phyloP scores from a whole-genome alignment of 129 eudicot genomes.

The Helianthus tuberosus region DNA sequence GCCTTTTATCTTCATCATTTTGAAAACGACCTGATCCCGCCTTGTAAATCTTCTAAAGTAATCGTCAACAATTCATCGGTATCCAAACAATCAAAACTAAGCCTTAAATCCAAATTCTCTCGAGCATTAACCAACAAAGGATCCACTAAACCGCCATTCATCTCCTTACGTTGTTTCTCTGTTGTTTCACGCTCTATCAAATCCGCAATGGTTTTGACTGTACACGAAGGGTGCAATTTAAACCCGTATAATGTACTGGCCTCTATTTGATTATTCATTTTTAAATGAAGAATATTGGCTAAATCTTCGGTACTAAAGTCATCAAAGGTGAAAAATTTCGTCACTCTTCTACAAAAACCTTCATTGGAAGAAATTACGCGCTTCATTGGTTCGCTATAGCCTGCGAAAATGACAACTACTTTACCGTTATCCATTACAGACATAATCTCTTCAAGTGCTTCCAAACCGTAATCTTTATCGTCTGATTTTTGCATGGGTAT shows the following conservation, averaged over 20 bases:
- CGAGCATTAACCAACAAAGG: slow-evolving; percentile 85
- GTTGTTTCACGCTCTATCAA: slow-evolving; percentile 66
- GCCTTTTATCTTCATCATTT: slow-evolving; percentile 20
- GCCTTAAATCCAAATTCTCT: slow-evolving; percentile 81
- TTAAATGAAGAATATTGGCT: slow-evolving; percentile 66
- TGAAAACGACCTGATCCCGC: slow-evolving; percentile 63
- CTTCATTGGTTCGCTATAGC: slow-evolving; percentile 85
- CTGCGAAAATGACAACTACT: slow-evolving; percentile 81
- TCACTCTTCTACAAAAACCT: slow-evolving; percentile 91
- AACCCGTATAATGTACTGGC: slow-evolving; percentile 71
- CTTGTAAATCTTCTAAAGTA: slow-evolving; percentile 73
- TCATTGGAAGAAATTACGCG: slow-evolving; percentile 79
- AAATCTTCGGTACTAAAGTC: slow-evolving; percentile 69
- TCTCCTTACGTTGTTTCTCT: slow-evolving; percentile 72
- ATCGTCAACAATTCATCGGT: slow-evolving; percentile 75
- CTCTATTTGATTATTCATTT: slow-evolving; percentile 68
- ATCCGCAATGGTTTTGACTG: slow-evolving; percentile 50
- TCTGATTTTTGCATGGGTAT: slow-evolving; percentile 74
- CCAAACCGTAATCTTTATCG: slow-evolving; percentile 81
- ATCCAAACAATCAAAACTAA: slow-evolving; percentile 72
- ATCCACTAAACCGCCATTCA: slow-evolving; percentile 92
- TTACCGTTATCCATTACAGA: slow-evolving; percentile 84
- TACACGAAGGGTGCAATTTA: slow-evolving; percentile 69
- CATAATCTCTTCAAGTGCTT: slow-evolving; percentile 98
- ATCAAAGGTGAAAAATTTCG: slow-evolving; percentile 82